Evolutionary conservation across 2,329 filamentous ascomycete genomes (phyloP).

Genomic region (Trichoderma koningiopsis): DNA sequence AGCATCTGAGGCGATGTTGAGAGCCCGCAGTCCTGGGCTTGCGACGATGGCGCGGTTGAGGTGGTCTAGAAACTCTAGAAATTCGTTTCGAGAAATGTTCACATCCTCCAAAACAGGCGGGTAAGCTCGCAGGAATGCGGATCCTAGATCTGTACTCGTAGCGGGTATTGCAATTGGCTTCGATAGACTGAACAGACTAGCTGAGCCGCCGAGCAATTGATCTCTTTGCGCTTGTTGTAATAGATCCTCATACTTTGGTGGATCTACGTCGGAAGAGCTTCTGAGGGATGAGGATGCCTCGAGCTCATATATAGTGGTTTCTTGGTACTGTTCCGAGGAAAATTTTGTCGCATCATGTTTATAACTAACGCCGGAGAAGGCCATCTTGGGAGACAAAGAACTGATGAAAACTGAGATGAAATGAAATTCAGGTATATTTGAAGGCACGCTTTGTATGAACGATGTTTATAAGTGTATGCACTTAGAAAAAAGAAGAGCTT

Average conservation of each 20-base stretch:
- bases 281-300: not conserved
- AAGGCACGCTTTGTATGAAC: not conserved
- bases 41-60: constrained; percentile 10
- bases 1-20: not conserved
- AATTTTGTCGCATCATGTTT: not conserved
- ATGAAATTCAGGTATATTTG: not conserved
- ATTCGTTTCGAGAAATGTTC: not conserved
- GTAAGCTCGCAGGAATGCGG: constrained; percentile 8
- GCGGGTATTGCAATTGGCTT: constrained; percentile 8
- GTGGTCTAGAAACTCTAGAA: constrained; percentile 2
- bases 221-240: not conserved
- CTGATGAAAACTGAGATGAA: not conserved
- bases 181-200: not conserved
- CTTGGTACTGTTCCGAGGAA: not conserved
- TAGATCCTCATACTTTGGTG: not conserved
- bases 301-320: not conserved
- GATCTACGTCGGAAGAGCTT: not conserved
- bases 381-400: not conserved
- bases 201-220: not conserved
- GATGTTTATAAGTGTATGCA: not conserved
- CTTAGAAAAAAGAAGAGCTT: not conserved
- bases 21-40: not conserved
- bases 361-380: not conserved
- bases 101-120: not conserved
- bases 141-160: constrained; percentile 3